Evolutionary conservation across 345 rosid genomes (phyloP).

Genomic region (Anastatica hierochuntica): DNA sequence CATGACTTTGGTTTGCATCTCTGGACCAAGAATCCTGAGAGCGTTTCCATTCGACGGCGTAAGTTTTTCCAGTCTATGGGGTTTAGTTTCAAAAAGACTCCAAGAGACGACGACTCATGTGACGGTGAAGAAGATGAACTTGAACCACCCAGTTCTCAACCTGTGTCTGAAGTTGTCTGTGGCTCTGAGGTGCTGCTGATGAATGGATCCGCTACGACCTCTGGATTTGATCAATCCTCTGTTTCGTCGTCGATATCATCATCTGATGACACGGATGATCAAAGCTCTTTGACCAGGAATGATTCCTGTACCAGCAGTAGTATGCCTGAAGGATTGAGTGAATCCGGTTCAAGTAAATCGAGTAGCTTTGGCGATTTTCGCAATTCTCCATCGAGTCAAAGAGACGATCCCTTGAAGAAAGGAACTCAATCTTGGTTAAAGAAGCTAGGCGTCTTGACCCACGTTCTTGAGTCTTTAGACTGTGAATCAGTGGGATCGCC

Average conservation of each 20-base stretch:
- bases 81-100: constrained; percentile 15
- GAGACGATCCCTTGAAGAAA: constrained; percentile 18
- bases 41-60: constrained; percentile 32
- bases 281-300: constrained; percentile 1
- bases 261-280: constrained; percentile 10
- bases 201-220: constrained; percentile 30
- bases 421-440: constrained; percentile 27
- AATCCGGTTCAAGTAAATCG: constrained; percentile 13
- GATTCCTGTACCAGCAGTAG: not conserved
- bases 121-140: not conserved
- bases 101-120: not conserved
- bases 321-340: constrained; percentile 8
- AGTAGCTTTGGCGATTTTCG: constrained; percentile 21
- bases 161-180: not conserved
- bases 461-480: constrained; percentile 24
- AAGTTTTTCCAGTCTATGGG: constrained; percentile 40
- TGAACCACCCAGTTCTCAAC: not conserved
- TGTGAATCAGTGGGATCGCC: constrained; percentile 19
- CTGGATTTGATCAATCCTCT: constrained; percentile 22
- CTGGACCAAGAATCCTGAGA: constrained; percentile 34
- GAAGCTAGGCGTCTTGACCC: constrained; percentile 35
- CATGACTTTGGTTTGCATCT: constrained; percentile 14
- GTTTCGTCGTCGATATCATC: constrained; percentile 3
- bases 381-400: not conserved
- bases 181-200: constrained; percentile 20